These are phyloP conservation scores for Mycena leptocephala DNA, from an alignment of 768 basidiomycete species.

Conservation along the genomic window DNA sequence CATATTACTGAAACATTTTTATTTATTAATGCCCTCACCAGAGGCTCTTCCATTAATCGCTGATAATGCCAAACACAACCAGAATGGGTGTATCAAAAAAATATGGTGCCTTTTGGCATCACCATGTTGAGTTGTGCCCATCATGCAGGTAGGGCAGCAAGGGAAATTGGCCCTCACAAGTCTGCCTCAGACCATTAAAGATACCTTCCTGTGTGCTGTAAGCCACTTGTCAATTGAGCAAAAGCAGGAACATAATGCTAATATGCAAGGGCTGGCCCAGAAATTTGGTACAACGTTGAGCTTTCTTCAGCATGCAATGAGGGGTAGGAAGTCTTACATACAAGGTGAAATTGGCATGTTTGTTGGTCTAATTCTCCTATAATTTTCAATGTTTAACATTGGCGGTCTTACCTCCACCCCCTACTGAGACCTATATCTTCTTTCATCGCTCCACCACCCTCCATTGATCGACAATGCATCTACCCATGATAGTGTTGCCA, in stretches of 20 bases:
- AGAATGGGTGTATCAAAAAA: too few species aligned
- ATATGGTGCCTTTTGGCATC: too few species aligned
- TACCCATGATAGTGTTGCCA: too few species aligned
- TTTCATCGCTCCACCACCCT: neutral
- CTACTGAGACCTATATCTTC: too few species aligned
- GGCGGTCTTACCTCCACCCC: neutral
- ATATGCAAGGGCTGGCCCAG: neutral
- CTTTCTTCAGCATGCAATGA: neutral
- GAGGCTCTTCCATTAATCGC: too few species aligned
- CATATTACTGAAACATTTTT: too few species aligned
- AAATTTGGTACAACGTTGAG: neutral
- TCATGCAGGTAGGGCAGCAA: neutral
- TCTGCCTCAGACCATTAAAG: neutral
- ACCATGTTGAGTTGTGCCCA: too few species aligned
- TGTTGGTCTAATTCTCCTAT: neutral
- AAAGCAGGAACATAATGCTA: neutral
- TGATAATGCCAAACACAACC: too few species aligned
- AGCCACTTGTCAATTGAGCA: neutral
- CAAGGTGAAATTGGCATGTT: neutral
- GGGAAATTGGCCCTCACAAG: neutral
- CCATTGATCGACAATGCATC: neutral
- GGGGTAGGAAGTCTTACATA: neutral
- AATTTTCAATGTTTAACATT: neutral
- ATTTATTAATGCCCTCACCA: too few species aligned
- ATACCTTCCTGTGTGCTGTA: neutral